Percentiles rank a stretch among this genome's conserved stretches.
These are phyloP conservation scores for Leptographium galeiforme DNA, from an alignment of 2,329 filamentous ascomycete species.

Conservation along the genomic window DNA sequence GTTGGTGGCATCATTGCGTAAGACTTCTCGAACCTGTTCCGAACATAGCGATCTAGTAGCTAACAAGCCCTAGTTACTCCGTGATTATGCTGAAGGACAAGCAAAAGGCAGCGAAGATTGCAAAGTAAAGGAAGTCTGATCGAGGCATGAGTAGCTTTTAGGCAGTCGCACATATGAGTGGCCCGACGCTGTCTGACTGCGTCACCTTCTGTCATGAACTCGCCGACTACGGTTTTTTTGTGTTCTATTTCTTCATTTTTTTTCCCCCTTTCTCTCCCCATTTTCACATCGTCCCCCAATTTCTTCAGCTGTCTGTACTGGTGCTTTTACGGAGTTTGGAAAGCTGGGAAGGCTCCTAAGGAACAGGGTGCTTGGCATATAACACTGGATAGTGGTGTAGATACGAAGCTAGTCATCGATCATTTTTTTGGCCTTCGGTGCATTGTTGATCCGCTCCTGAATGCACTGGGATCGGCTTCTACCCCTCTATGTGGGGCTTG, in stretches of 20 bases:
- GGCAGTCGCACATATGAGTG: too few species aligned
- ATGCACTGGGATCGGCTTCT: background rate
- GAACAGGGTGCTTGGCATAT: background rate
- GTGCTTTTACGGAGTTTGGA: constrained; percentile 1
- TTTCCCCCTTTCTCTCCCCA: background rate
- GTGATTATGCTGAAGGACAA: constrained; percentile 18
- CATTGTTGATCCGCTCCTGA: background rate
- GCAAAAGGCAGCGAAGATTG: constrained; percentile 8
- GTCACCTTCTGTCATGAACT: too few species aligned
- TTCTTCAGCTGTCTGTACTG: background rate
- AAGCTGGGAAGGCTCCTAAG: background rate
- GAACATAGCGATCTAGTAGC: background rate
- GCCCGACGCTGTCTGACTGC: too few species aligned
- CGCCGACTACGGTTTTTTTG: background rate
- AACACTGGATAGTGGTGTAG: background rate
- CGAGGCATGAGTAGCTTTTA: background rate
- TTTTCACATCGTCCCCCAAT: background rate
- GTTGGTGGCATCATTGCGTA: constrained; percentile 44
- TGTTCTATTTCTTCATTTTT: background rate
- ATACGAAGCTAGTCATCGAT: background rate
- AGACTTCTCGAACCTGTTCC: constrained; percentile 15
- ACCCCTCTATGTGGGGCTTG: background rate
- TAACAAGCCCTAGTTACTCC: constrained; percentile 15
- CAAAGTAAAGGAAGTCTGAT: background rate
- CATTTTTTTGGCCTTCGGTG: background rate